Evolutionary conservation across 257 asterid genomes (phyloP), one percentile per base, ranked within the genome.

Genomic region (Handroanthus guayacan): DNA sequence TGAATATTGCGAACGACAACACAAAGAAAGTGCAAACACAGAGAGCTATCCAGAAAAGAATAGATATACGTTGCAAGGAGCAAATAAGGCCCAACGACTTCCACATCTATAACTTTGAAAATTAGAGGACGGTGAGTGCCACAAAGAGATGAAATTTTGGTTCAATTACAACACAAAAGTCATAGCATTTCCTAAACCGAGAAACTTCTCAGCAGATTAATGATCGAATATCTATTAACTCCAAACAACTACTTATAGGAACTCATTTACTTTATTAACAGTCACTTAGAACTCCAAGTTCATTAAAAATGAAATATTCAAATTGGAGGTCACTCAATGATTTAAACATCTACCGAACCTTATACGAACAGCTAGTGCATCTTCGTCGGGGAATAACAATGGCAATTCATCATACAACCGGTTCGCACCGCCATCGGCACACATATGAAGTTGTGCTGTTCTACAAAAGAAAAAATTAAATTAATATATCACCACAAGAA

Each of bases 391-490:
- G 65, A 91, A 91, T 9, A 91, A 68, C 64, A 37, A 79, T 65
- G 99, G 99, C 86, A 95, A 76, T 56, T 91, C 97, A 82, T 95
- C 99, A 76, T 76, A 90, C 88, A 95, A 48, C 18, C 97, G 84
- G 76, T 95, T 95, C 11, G 97, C 98, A 37, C 97, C 99, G 74
- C 98, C 99, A 75, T 92, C 99, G 0, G 99, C 97, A 43, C 99
- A 95, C 50, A 95, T 68, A 77, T 85, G 97, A 79, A 89, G 69
- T 34, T 76, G 84, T 75, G 97, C 99, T 94, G 97, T 84, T 82
- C 95, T 81, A 86, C 81, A 79, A 45, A 85, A 69, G 60, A 88
- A 75, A 67, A 74, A 64, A 50, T 36, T 52, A 56, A 58, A 51
- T 45, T 1, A 52, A n/a, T n/a, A 69, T 5, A 37, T 6, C n/a